These are phyloP conservation scores for Colletotrichum cordylinicola DNA, from an alignment of 2,329 filamentous ascomycete genomes.

Conservation along the genomic window DNA sequence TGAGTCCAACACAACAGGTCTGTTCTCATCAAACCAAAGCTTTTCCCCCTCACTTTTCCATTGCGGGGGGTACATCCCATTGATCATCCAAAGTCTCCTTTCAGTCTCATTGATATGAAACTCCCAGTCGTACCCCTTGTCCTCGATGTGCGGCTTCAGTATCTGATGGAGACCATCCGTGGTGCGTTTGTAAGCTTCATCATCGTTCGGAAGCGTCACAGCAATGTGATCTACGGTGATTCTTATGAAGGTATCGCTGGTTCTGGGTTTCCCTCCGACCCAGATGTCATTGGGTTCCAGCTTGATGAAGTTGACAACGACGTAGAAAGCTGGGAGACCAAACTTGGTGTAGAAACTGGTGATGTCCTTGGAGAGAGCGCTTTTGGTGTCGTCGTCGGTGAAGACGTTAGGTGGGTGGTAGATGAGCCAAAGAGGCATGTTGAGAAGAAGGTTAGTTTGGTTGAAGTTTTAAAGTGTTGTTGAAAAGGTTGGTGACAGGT, in stretches of 20 bases:
- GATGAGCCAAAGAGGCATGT: slow-evolving; percentile 49
- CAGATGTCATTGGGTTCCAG: slow-evolving; percentile 29
- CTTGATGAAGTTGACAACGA: slow-evolving; percentile 44
- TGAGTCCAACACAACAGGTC: neutral
- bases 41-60: slow-evolving; percentile 38
- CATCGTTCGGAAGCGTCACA: slow-evolving; percentile 30
- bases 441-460: neutral
- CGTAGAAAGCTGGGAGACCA: slow-evolving; percentile 48
- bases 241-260: slow-evolving; percentile 34
- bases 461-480: neutral
- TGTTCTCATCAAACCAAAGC: slow-evolving; percentile 29
- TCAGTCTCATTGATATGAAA: slow-evolving; percentile 47
- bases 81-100: slow-evolving; percentile 48
- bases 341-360: slow-evolving; percentile 31
- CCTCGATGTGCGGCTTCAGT: slow-evolving; percentile 43
- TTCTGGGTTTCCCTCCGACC: slow-evolving; percentile 25
- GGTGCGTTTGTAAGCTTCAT: slow-evolving; percentile 7
- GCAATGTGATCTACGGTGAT: slow-evolving; percentile 32
- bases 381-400: slow-evolving; percentile 29
- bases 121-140: slow-evolving; percentile 50
- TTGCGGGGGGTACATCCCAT: slow-evolving; percentile 43
- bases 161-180: slow-evolving; percentile 29
- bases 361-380: slow-evolving; percentile 37
- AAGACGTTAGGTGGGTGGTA: slow-evolving; percentile 43
- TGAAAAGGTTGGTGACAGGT: too few relatives aligned